Conservation (phyloP, 2,329 filamentous ascomycete genomes). For the Venturia oleaginea region DNA sequence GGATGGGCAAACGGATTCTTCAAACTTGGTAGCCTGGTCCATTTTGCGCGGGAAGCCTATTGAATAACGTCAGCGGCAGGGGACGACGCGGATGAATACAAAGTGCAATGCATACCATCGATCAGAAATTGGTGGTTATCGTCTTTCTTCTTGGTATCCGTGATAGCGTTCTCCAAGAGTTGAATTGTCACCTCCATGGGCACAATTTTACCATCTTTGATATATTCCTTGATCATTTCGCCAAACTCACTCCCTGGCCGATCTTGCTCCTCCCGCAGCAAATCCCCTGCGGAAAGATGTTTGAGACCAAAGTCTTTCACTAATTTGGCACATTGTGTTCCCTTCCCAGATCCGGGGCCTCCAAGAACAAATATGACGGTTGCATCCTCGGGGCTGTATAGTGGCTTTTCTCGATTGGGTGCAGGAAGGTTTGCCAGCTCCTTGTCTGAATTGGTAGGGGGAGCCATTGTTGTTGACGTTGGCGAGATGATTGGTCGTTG, state of each 20-base stretch:
- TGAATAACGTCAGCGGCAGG: background rate
- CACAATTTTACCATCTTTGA: conserved; percentile 89
- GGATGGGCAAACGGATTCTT: conserved; percentile 75
- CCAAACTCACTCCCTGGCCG: conserved; percentile 81
- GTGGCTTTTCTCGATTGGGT: conserved; percentile 51
- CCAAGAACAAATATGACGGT: conserved; percentile 96
- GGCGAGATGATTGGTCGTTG: background rate
- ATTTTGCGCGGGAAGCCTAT: conserved; percentile 87
- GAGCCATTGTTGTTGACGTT: conserved; percentile 22
- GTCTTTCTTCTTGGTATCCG: conserved; percentile 50
- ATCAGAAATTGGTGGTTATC: conserved; percentile 64
- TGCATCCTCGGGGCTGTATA: conserved; percentile 66
- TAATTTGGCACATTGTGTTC: conserved; percentile 86
- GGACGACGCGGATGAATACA: background rate
- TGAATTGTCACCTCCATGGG: conserved; percentile 98
- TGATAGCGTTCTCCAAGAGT: conserved; percentile 90
- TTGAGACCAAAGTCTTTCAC: conserved; percentile 83
- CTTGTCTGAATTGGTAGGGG: conserved; percentile 17
- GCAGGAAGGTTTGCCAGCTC: conserved; percentile 35
- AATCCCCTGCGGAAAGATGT: conserved; percentile 86
- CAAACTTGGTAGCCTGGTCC: conserved; percentile 92
- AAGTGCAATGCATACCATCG: conserved; percentile 37
- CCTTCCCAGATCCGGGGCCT: conserved; percentile 91
- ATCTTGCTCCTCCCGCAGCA: conserved; percentile 88
- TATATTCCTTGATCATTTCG: conserved; percentile 84